phyloP scores from a whole-genome alignment of 805 yeast genomes.

The Naumovozyma dairenensis region DNA sequence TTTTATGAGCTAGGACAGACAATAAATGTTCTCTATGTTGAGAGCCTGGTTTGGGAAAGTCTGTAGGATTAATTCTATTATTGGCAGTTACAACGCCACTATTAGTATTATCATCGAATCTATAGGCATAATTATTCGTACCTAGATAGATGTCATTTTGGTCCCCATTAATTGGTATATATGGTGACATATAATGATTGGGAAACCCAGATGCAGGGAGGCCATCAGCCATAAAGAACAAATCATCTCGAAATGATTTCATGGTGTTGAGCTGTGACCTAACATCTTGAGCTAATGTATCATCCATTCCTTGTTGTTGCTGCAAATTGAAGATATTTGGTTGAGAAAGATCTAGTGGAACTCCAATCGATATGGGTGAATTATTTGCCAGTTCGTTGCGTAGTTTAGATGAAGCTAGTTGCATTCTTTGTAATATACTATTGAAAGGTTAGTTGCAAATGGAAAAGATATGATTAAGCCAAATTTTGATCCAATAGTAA shows the following conservation, averaged over 20 bases:
- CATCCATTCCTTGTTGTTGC: slow-evolving; percentile 9
- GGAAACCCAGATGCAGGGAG: neutral
- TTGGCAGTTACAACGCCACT: neutral
- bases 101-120: neutral
- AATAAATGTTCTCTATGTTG: slow-evolving; percentile 14
- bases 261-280: slow-evolving; percentile 20
- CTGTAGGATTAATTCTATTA: neutral
- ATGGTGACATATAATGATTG: neutral
- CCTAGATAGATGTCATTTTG: neutral
- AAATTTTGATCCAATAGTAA: no score
- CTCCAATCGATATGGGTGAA: no score
- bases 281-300: slow-evolving; percentile 19
- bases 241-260: slow-evolving; percentile 24
- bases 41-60: slow-evolving; percentile 2
- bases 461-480: no score
- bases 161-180: neutral
- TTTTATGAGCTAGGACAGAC: slow-evolving; percentile 14
- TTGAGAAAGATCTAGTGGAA: no score
- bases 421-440: no score
- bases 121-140: neutral
- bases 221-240: slow-evolving; percentile 21
- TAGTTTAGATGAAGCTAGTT: no score
- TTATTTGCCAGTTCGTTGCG: no score
- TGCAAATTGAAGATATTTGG: neutral
- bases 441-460: no score